phyloP scores from a whole-genome alignment of 1,139 yeast species.

The Yamadazyma blattariae region DNA sequence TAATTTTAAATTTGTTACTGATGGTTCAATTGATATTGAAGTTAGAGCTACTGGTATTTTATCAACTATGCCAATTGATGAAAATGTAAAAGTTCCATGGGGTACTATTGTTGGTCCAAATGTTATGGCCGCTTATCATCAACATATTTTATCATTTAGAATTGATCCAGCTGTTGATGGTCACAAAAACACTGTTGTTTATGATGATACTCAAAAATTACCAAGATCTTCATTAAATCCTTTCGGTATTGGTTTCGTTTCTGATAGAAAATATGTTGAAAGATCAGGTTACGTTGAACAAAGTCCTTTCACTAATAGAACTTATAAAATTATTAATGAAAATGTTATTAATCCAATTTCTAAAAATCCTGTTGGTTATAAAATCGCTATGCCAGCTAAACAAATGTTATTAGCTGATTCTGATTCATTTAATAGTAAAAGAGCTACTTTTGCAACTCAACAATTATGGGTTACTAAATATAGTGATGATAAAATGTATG shows the following conservation, averaged over 20 bases:
- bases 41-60: constrained; percentile 88
- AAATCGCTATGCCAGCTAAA: constrained; percentile 73
- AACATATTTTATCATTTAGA: constrained; percentile 80
- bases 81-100: constrained; percentile 71
- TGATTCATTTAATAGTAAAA: constrained; percentile 58
- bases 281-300: constrained; percentile 73
- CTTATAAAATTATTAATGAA: constrained; percentile 79
- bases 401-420: constrained; percentile 69
- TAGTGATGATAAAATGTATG: constrained; percentile 63
- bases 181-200: constrained; percentile 72
- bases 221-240: constrained; percentile 62
- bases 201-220: constrained; percentile 69
- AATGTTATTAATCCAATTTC: constrained; percentile 72
- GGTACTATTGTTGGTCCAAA: constrained; percentile 85
- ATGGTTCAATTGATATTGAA: constrained; percentile 79
- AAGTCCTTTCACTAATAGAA: constrained; percentile 73
- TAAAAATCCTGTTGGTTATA: constrained; percentile 79
- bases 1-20: constrained; percentile 76
- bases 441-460: constrained; percentile 73
- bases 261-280: constrained; percentile 64
- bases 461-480: constrained; percentile 78
- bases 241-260: constrained; percentile 70
- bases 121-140: constrained; percentile 87
- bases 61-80: constrained; percentile 82
- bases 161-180: constrained; percentile 89